Base-by-base conservation (phyloP, 2,329 filamentous ascomycete species). In the Sporothrix brunneoviolacea region DNA sequence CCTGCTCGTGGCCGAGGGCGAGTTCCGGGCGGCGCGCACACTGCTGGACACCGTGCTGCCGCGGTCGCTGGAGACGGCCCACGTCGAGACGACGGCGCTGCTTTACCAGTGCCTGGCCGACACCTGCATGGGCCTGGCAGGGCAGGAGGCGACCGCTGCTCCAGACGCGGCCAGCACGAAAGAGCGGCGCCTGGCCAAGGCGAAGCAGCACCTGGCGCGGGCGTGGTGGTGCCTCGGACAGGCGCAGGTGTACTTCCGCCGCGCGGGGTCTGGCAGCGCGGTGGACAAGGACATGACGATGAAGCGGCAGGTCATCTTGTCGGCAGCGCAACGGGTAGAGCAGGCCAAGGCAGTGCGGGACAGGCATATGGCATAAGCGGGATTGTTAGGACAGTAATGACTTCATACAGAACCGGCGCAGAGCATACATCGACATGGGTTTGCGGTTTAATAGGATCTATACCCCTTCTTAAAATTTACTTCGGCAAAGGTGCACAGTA, bases 71-170 rank as follows among this genome's bases (percentile, higher is more conserved):
- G 88, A 94, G 65, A 80, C 80, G 45, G 80, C 83, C 46, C 79
- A 85, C 41, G 70, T 75, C 1, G 72, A 72, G 41, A 70, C 88
- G 13, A 74, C 76, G 0, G 89, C 83, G 0, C 74, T 72, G 19
- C 74, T 89, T 16, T 91, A 91, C 64, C 77, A 79, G 1, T 66
- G 80, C 19, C 75, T 94, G 3, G 86, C 80, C 0, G 89, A 95
- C 62, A 84, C 87, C 0, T 80, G 84, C 58, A 86, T 95, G 72
- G 90, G 90, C 0, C 68, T 87, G 54, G 88, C 88, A 0, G 84
- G 88, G 32, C 28, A 41, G 38, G 27, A 45, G 16, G 28, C 32
- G 10, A 15, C n/a, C 13, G n/a, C 21, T 28, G 10, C 21, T 6
- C 8, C n/a, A 12, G n/a, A 21, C 3, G 21, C 22, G 15, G 15